phyloP scores from a whole-genome alignment of 1,139 yeast genomes.

The Taiozyma onychis region DNA sequence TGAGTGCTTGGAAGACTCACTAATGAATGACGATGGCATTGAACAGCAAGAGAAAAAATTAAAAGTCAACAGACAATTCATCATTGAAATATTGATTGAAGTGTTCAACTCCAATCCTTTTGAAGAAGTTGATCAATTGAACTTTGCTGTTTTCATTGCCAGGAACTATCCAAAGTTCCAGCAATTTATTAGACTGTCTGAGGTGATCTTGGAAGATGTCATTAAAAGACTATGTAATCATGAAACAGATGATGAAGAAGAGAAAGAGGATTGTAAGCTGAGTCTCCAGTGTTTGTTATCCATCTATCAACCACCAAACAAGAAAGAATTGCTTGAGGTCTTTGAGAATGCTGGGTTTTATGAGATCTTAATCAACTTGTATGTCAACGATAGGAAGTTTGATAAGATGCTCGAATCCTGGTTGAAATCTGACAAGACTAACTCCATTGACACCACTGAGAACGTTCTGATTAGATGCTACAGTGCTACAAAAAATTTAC shows the following conservation, averaged over 20 bases:
- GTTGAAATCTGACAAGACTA: constrained; percentile 18
- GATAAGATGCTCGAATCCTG: constrained; percentile 45
- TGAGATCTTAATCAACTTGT: constrained; percentile 54
- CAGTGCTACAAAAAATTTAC: constrained; percentile 25
- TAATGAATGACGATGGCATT: constrained; percentile 48
- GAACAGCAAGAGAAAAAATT: constrained; percentile 16
- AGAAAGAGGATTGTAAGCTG: constrained; percentile 59
- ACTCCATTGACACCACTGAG: constrained; percentile 21
- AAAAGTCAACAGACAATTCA: constrained; percentile 23
- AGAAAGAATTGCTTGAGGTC: constrained; percentile 39
- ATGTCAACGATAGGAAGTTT: constrained; percentile 46
- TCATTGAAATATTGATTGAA: constrained; percentile 24
- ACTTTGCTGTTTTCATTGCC: constrained; percentile 64
- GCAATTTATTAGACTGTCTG: constrained; percentile 70
- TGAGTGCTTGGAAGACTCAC: constrained; percentile 73
- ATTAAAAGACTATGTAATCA: constrained; percentile 47
- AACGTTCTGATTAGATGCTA: constrained; percentile 38
- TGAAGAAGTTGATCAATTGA: constrained; percentile 26
- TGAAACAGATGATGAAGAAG: constrained; percentile 26
- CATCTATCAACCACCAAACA: constrained; percentile 53
- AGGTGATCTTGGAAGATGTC: constrained; percentile 43
- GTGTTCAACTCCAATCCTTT: constrained; percentile 15
- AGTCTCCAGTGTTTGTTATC: constrained; percentile 68
- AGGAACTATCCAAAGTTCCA: constrained; percentile 75
- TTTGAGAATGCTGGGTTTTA: constrained; percentile 52